Conservation (phyloP, 2,329 filamentous ascomycete genomes). For the Incumbomyces delicatus region DNA sequence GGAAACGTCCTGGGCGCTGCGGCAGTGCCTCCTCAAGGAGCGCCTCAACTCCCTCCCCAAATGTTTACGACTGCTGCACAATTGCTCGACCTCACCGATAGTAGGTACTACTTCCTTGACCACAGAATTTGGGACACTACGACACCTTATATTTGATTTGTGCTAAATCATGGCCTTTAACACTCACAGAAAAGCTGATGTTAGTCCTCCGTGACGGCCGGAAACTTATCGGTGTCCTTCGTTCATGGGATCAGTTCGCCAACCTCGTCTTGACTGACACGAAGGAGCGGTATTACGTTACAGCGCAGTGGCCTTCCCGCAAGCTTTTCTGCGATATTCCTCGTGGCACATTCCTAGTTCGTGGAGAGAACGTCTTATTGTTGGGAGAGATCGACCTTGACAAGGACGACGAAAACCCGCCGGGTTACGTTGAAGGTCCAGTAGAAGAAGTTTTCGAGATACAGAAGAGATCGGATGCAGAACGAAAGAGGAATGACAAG, state of each 20-base stretch:
- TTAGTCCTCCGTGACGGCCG: constrained; percentile 84
- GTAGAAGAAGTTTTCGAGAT: constrained; percentile 61
- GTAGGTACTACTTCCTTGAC: constrained; percentile 46
- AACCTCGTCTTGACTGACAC: constrained; percentile 94
- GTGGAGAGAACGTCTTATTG: constrained; percentile 93
- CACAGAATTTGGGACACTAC: no score
- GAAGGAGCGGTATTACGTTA: constrained; percentile 69
- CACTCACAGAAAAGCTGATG: constrained; percentile 74
- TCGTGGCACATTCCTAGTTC: constrained; percentile 79
- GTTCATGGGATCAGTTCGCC: constrained; percentile 97
- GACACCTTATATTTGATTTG: not conserved
- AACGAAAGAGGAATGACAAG: constrained; percentile 66
- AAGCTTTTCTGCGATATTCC: constrained; percentile 73
- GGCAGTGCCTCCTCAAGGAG: constrained; percentile 26
- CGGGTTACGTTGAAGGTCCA: constrained; percentile 57
- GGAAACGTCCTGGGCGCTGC: constrained; percentile 12
- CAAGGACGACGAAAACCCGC: constrained; percentile 78
- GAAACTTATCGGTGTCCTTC: constrained; percentile 82
- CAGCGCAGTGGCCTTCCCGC: constrained; percentile 29
- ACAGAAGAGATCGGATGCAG: constrained; percentile 59
- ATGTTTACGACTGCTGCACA: constrained; percentile 98
- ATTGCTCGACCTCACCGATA: constrained; percentile 91
- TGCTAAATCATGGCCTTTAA: constrained; percentile 11
- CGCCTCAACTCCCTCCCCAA: constrained; percentile 56
- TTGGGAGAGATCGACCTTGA: constrained; percentile 95